phyloP scores from a whole-genome alignment of 2,329 filamentous ascomycete genomes.

The Sporothrix protearum region DNA sequence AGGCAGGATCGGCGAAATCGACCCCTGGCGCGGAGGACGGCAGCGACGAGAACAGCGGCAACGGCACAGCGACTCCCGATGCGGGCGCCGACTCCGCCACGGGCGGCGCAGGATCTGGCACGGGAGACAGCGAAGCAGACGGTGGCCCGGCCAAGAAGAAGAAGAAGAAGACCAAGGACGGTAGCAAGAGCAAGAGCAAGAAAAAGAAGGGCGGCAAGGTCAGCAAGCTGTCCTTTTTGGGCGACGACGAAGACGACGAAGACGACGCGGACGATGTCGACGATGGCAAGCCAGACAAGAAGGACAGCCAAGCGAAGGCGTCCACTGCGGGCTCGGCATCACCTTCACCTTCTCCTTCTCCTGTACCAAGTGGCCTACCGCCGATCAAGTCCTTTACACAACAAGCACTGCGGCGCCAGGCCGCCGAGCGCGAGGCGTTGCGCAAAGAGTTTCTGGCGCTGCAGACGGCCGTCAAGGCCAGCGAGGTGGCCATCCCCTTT shows the following conservation, averaged over 20 bases:
- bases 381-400: conserved; percentile 59
- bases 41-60: conserved; percentile 27
- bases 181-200: conserved; percentile 49
- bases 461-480: conserved; percentile 82
- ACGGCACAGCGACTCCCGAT: not conserved
- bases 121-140: conserved; percentile 36
- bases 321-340: not conserved
- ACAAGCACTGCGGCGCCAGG: conserved; percentile 66
- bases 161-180: conserved; percentile 44
- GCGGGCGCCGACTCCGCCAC: conserved; percentile 37
- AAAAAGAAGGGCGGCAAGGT: conserved; percentile 39
- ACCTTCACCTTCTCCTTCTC: conserved; percentile 56
- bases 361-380: conserved; percentile 62
- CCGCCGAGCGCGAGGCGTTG: conserved; percentile 67
- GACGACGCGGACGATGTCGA: conserved; percentile 14
- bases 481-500: conserved; percentile 88
- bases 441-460: conserved; percentile 76
- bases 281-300: conserved; percentile 30
- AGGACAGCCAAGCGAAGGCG: conserved; percentile 24
- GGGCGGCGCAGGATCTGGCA: conserved; percentile 35
- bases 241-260: conserved; percentile 35
- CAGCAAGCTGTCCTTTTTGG: conserved; percentile 59
- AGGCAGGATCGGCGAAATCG: conserved; percentile 34
- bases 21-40: conserved; percentile 39
- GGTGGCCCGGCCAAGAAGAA: conserved; percentile 40